These are phyloP conservation scores for Ampelocalamus luodianensis DNA, from an alignment of 176 grass and related monocot species.

Conservation along the genomic window DNA sequence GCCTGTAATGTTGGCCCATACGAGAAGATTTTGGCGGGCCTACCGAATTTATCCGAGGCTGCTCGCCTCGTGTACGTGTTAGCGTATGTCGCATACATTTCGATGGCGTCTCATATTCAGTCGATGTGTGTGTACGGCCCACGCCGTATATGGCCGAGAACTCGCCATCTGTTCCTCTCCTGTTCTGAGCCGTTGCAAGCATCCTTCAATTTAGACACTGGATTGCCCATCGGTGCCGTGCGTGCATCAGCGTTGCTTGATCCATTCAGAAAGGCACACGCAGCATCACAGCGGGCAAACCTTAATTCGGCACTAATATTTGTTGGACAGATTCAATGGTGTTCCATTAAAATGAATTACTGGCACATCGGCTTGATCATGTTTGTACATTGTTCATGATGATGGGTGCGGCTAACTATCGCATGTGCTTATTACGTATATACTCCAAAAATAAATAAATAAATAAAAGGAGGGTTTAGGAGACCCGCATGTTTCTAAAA, in stretches of 20 bases:
- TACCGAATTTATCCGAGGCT: neutral
- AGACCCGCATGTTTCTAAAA: neutral
- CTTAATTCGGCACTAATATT: neutral
- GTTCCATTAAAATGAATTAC: neutral
- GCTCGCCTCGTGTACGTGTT: neutral
- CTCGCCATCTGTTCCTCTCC: neutral
- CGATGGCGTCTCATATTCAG: neutral
- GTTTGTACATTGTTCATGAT: neutral
- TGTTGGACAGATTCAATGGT: neutral
- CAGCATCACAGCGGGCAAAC: neutral
- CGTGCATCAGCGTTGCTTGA: neutral
- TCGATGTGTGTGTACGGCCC: no score
- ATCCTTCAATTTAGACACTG: neutral
- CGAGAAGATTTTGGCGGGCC: neutral
- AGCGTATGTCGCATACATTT: neutral
- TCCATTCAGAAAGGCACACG: neutral
- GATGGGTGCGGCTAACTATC: neutral
- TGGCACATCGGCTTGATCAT: no score
- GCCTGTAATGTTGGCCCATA: neutral
- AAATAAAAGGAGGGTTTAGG: neutral
- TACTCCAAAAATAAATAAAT: neutral
- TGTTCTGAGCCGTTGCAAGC: neutral
- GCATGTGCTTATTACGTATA: neutral
- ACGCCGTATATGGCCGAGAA: neutral
- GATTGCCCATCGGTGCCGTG: neutral